Evolutionary conservation across 2,329 filamentous ascomycete genomes (phyloP).

Genomic region (Xylariaceae sp.): DNA sequence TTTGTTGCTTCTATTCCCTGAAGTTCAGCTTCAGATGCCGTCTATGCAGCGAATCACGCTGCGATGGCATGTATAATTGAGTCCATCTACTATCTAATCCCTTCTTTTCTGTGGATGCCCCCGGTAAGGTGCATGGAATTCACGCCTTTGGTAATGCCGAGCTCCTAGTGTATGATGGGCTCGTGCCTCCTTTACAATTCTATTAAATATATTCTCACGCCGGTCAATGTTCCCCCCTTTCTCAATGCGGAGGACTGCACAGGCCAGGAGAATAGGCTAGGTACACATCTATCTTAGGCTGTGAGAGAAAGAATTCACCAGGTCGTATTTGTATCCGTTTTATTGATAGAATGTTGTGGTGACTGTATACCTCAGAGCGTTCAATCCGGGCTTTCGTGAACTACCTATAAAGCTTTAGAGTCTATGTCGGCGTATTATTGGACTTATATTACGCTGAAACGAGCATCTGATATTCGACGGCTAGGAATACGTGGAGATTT

Average conservation of each 20-base stretch:
- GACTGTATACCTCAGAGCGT: neutral
- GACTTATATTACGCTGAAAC: too few relatives aligned
- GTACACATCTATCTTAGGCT: slow-evolving; percentile 12
- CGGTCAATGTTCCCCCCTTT: slow-evolving; percentile 3
- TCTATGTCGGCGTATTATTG: too few relatives aligned
- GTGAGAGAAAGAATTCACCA: neutral
- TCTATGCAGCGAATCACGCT: slow-evolving; percentile 1
- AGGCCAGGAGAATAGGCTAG: slow-evolving; percentile 9
- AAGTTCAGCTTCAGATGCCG: slow-evolving; percentile 5
- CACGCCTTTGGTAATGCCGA: slow-evolving; percentile 25
- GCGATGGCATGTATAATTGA: slow-evolving; percentile 5
- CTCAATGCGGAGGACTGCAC: slow-evolving; percentile 8
- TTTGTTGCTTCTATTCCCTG: slow-evolving; percentile 12
- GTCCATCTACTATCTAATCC: slow-evolving; percentile 5
- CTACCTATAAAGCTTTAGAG: too few relatives aligned
- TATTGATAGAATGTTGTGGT: neutral
- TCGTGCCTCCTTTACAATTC: slow-evolving; percentile 11
- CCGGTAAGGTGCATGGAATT: slow-evolving; percentile 17
- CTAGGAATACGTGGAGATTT: too few relatives aligned
- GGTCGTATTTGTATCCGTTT: neutral
- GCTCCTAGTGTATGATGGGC: slow-evolving; percentile 15
- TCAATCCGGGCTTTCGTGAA: neutral
- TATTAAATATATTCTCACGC: slow-evolving; percentile 11
- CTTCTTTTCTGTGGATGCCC: slow-evolving; percentile 28
- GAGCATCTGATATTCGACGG: too few relatives aligned